phyloP scores from a whole-genome alignment of 106 monocot genomes.

The Dendrobium catenatum region DNA sequence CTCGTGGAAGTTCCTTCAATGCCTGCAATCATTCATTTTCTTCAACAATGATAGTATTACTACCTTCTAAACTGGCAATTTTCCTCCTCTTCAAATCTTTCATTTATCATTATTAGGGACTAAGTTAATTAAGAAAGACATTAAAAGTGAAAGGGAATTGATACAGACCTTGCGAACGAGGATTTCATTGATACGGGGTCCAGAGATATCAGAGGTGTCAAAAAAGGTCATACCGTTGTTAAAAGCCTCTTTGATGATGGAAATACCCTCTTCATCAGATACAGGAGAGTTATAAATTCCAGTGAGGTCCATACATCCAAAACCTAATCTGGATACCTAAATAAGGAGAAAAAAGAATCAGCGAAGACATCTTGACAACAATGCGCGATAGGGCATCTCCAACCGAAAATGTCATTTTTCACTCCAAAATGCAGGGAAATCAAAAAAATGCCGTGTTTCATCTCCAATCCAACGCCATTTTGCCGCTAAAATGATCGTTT shows the following conservation, averaged over 20 bases:
- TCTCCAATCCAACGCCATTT: no score
- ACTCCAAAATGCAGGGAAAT: no score
- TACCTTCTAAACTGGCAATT: not conserved
- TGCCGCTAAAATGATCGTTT: no score
- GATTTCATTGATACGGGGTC: slow-evolving; percentile 60
- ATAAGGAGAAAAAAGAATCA: not conserved
- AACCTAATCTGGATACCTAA: slow-evolving; percentile 78
- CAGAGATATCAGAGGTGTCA: slow-evolving; percentile 71
- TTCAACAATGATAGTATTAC: no score
- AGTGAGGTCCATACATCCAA: slow-evolving; percentile 82
- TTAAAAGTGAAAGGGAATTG: not conserved
- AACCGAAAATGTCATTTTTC: no score
- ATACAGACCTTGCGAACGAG: slow-evolving; percentile 60
- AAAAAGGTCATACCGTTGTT: slow-evolving; percentile 75
- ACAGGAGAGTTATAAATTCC: slow-evolving; percentile 62
- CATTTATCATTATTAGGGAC: not conserved
- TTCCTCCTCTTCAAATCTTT: not conserved
- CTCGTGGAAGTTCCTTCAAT: slow-evolving; percentile 45
- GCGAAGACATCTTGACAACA: no score
- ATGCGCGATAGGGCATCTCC: no score
- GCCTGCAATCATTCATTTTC: slow-evolving; percentile 17
- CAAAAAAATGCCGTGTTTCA: no score
- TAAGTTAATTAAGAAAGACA: not conserved
- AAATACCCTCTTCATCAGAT: slow-evolving; percentile 43
- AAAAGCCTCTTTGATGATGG: slow-evolving; percentile 70